These are phyloP conservation scores for Candida ipomoeae DNA, from an alignment of 805 yeast species.

Conservation along the genomic window DNA sequence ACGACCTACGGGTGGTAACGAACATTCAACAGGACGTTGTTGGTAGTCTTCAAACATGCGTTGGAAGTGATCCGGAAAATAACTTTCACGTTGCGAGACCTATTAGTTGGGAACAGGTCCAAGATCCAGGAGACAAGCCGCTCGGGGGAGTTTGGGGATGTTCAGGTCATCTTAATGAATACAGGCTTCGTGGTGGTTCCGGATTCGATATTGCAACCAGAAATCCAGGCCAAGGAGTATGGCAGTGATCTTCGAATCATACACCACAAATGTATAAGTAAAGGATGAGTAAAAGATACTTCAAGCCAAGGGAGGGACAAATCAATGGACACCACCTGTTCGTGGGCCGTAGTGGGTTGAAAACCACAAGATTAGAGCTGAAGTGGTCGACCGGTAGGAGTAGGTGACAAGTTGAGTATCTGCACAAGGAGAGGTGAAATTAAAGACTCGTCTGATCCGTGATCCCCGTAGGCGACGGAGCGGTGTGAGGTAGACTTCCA, in stretches of 20 bases:
- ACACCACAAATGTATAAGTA: background rate
- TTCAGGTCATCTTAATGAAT: too few relatives aligned
- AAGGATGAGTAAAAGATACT: background rate
- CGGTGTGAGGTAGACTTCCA: background rate
- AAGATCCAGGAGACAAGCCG: too few relatives aligned
- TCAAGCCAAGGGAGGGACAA: background rate
- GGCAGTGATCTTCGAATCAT: background rate
- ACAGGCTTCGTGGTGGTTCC: too few relatives aligned
- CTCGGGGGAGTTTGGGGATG: too few relatives aligned
- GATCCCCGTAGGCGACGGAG: background rate
- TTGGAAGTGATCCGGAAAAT: too few relatives aligned
- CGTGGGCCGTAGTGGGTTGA: background rate
- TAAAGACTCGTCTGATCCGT: background rate
- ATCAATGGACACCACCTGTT: background rate
- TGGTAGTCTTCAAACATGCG: too few relatives aligned
- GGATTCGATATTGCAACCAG: background rate
- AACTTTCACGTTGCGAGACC: too few relatives aligned
- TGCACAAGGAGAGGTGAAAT: background rate
- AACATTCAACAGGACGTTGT: too few relatives aligned
- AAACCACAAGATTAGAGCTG: background rate
- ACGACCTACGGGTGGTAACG: too few relatives aligned
- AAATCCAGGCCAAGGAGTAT: background rate
- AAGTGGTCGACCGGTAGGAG: background rate
- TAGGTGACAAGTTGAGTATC: background rate
- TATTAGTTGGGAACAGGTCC: too few relatives aligned